Evolutionary conservation across 139 green algal genomes (phyloP), one percentile per base, ranked within the genome.

Genomic region (Tetraselmis chui): DNA sequence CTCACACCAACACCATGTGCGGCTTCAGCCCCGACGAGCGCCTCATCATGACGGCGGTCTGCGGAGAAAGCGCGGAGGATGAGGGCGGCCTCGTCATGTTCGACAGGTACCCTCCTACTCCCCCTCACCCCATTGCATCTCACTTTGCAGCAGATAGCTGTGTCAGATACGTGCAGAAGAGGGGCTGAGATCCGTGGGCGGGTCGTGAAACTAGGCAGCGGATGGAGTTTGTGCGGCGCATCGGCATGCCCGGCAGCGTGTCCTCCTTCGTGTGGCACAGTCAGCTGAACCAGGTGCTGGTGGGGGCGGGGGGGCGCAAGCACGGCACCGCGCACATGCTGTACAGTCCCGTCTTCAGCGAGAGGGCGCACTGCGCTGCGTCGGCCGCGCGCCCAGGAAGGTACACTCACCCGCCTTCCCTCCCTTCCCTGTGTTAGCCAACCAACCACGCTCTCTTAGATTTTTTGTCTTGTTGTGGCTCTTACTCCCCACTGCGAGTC

Each of bases 281-380:
- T 1, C 82, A 88, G 18, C 88, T 99, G 29, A 99, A 99, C 88
- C 96, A 98, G 85, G 93, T 99, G 31, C 92, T 97, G 76, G 88
- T 95, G n/a, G 94, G 94, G 29, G 79, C 81, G 85, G 91, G 91
- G 18, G 88, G 91, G 80, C 88, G 91, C 31, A 89, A 86, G 32
- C 28, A 30, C 1, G 94, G 94, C 28, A 59, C 78, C 58, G 89
- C 87, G 25, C 89, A 88, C 28, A 87, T 94, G 26, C 87, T 98
- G 79, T 99, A 98, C 83, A 89, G 97, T 84, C 86, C 94, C 0
- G 82, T 85, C 2, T 81, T 90, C 27, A 95, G 89, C 67, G 84
- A 92, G 83, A 85, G 0, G 96, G 96, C 2, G 96, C 92, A 18
- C 59, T 98, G 83, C n/a, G 90, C 77, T 90, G 89, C 24, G 91